phyloP scores from a whole-genome alignment of 805 yeast species.

The Cyberlindnera subsufficiens region DNA sequence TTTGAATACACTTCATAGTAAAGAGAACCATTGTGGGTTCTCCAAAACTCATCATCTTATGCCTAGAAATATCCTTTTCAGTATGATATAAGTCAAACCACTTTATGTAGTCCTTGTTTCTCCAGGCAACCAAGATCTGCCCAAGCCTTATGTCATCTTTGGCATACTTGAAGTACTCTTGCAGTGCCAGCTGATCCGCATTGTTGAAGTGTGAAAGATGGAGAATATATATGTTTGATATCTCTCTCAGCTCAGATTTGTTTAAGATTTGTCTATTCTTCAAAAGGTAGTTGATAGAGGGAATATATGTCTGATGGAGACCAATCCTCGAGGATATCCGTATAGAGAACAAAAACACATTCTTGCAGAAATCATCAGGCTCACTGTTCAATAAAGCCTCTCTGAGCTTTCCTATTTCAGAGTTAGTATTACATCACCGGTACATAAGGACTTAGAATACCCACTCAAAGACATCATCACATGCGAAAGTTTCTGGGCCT shows the following conservation, averaged over 20 bases:
- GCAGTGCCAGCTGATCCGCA: slow-evolving; percentile 13
- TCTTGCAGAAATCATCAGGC: slow-evolving; percentile 36
- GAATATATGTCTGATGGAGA: slow-evolving; percentile 53
- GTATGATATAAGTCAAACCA: slow-evolving; percentile 27
- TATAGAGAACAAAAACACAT: slow-evolving; percentile 45
- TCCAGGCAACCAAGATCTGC: slow-evolving; percentile 27
- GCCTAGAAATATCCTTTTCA: slow-evolving; percentile 11
- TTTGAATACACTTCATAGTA: slow-evolving; percentile 29
- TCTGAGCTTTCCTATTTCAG: slow-evolving; percentile 39
- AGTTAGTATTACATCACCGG: not conserved
- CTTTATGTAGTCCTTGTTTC: slow-evolving; percentile 26
- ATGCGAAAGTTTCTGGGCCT: slow-evolving; percentile 8
- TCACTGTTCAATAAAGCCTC: slow-evolving; percentile 42
- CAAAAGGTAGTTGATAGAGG: slow-evolving; percentile 38
- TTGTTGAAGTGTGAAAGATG: slow-evolving; percentile 31
- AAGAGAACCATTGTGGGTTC: slow-evolving; percentile 25
- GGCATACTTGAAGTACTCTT: slow-evolving; percentile 23
- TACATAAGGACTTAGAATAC: slow-evolving; percentile 1
- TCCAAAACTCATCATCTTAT: slow-evolving; percentile 39
- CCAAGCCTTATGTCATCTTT: slow-evolving; percentile 28
- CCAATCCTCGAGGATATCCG: slow-evolving; percentile 41
- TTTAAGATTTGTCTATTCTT: slow-evolving; percentile 16
- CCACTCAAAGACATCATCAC: slow-evolving; percentile 30
- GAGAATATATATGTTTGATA: slow-evolving; percentile 35
- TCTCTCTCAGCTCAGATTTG: slow-evolving; percentile 32